Conservation (phyloP, 495 filamentous ascomycete species). For the Alectoria sarmentosa region DNA sequence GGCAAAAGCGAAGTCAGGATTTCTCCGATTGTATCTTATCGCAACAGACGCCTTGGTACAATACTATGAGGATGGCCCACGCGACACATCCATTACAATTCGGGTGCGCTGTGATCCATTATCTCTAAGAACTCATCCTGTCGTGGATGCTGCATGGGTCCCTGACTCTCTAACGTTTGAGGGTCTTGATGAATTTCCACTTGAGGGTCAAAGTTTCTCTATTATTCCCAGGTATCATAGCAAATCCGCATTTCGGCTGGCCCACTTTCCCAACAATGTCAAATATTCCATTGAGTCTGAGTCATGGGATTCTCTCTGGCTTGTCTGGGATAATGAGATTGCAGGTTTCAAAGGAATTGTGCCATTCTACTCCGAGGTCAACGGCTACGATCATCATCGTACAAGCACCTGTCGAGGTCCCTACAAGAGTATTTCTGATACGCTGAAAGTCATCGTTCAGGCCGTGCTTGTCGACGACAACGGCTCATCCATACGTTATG, state of each 20-base stretch:
- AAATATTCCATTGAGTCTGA: slow-evolving; percentile 16
- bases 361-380: slow-evolving; percentile 16
- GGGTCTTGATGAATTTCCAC: slow-evolving; percentile 6
- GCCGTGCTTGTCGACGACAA: slow-evolving; percentile 13
- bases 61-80: not conserved
- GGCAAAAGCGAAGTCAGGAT: slow-evolving; percentile 3
- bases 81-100: slow-evolving; percentile 15
- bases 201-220: slow-evolving; percentile 19
- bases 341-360: slow-evolving; percentile 22
- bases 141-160: slow-evolving; percentile 19
- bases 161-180: slow-evolving; percentile 19
- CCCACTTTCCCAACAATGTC: slow-evolving; percentile 4
- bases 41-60: slow-evolving; percentile 14
- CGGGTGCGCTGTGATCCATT: slow-evolving; percentile 3
- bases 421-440: not conserved
- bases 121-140: not conserved
- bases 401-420: not conserved
- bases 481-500: slow-evolving; percentile 9
- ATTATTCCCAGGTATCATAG: slow-evolving; percentile 21
- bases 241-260: slow-evolving; percentile 14
- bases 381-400: not conserved
- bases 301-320: slow-evolving; percentile 21
- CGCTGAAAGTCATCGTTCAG: slow-evolving; percentile 17
- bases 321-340: slow-evolving; percentile 19
- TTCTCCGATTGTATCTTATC: slow-evolving; percentile 21